Evolutionary conservation across 2,329 filamentous ascomycete genomes (phyloP).

Genomic region (Xylariaceae sp.): DNA sequence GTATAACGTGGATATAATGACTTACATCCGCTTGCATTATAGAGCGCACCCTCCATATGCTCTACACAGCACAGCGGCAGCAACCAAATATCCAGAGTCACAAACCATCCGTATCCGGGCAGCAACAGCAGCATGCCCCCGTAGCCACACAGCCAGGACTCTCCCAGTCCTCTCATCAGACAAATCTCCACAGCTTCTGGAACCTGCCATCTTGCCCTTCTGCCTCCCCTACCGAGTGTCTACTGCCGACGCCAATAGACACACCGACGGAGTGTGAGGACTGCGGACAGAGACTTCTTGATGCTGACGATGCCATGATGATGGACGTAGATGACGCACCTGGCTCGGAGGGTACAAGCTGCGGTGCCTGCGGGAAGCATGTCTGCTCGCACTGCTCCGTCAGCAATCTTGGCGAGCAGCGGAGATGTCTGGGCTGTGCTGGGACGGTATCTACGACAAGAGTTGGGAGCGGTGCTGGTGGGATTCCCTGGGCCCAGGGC

Average conservation of each 20-base stretch:
- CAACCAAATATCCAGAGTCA: conserved; percentile 18
- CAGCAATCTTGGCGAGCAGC: conserved; percentile 52
- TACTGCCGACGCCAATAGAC: conserved; percentile 18
- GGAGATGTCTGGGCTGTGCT: conserved; percentile 51
- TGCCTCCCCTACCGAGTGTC: conserved; percentile 26
- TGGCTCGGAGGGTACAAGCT: conserved; percentile 38
- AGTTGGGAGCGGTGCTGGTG: conserved; percentile 2
- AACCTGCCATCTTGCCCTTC: conserved; percentile 43
- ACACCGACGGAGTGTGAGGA: conserved; percentile 48
- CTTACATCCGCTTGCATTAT: conserved; percentile 20
- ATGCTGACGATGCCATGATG: conserved; percentile 21
- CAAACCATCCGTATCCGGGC: conserved; percentile 10
- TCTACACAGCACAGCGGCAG: conserved; percentile 52
- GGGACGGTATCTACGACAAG: conserved; percentile 32
- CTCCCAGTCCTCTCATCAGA: conserved; percentile 36
- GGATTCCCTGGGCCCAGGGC: conserved; percentile 2
- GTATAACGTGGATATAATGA: not conserved
- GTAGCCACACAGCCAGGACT: conserved; percentile 13
- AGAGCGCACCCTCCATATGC: conserved; percentile 56
- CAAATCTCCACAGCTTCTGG: conserved; percentile 60
- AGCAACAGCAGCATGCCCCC: conserved; percentile 12
- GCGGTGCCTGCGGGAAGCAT: conserved; percentile 49
- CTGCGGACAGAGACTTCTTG: conserved; percentile 39
- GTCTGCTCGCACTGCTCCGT: conserved; percentile 59
- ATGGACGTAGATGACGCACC: conserved; percentile 37